Evolutionary conservation across 495 filamentous ascomycete species (phyloP).

Genomic region (Aspergillus leporis): DNA sequence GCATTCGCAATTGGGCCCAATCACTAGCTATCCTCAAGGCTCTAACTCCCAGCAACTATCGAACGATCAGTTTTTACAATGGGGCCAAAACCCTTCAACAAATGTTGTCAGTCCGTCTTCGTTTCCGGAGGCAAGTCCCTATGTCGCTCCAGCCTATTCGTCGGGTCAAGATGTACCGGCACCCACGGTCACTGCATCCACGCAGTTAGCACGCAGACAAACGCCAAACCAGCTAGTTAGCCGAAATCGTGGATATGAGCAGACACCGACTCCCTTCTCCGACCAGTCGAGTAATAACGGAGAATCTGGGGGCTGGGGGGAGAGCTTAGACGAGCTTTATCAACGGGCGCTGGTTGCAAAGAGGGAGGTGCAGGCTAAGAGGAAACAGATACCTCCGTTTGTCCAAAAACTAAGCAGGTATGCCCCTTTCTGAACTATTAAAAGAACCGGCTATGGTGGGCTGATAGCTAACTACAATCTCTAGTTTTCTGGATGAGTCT

Average conservation of each 20-base stretch:
- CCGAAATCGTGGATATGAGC: conserved; percentile 44
- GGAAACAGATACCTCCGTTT: conserved; percentile 96
- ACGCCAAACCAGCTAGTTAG: conserved; percentile 62
- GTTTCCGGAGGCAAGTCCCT: conserved; percentile 39
- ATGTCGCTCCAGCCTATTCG: conserved; percentile 39
- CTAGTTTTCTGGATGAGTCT: conserved; percentile 86
- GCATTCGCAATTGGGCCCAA: conserved; percentile 44
- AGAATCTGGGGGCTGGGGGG: conserved; percentile 55
- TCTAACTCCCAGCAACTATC: conserved; percentile 44
- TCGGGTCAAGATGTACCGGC: conserved; percentile 44
- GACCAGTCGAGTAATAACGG: conserved; percentile 45
- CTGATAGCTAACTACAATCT: conserved; percentile 24
- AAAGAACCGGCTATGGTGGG: not conserved
- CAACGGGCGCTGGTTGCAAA: conserved; percentile 74
- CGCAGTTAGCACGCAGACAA: conserved; percentile 63
- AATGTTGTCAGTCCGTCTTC: conserved; percentile 35
- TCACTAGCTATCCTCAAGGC: conserved; percentile 34
- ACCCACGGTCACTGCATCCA: conserved; percentile 53
- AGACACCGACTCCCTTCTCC: conserved; percentile 47
- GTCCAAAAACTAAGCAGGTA: conserved; percentile 99
- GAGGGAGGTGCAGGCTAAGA: conserved; percentile 77
- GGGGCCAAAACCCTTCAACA: conserved; percentile 45
- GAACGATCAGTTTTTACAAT: conserved; percentile 57
- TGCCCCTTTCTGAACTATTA: conserved; percentile 12
- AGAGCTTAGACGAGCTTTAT: conserved; percentile 76